Percentiles rank a stretch among this genome's conserved stretches.
These are phyloP conservation scores for Cutaneotrichosporon cyanovorans DNA, from an alignment of 1,284 basidiomycete species.

Conservation along the genomic window DNA sequence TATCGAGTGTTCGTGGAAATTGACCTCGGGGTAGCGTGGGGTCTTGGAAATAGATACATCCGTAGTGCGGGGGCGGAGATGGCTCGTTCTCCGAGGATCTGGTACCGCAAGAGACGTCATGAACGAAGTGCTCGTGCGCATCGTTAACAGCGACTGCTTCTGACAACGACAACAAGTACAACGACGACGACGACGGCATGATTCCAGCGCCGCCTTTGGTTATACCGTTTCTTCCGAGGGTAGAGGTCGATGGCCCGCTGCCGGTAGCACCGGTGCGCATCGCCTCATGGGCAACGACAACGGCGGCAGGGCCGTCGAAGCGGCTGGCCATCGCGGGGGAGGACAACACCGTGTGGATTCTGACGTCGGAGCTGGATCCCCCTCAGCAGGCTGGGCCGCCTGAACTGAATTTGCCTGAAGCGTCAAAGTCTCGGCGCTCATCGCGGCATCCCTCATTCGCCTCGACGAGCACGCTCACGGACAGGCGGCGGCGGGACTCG, in stretches of 20 bases:
- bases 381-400: constrained; percentile 1
- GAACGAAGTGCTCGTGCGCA: too few species aligned
- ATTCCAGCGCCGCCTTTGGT: constrained; percentile 14
- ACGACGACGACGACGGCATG: not conserved
- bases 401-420: constrained; percentile 2
- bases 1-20: too few species aligned
- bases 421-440: constrained; percentile 12
- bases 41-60: too few species aligned
- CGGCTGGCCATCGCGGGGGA: constrained; percentile 27
- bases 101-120: too few species aligned
- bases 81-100: too few species aligned
- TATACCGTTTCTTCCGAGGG: constrained; percentile 28
- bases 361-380: constrained; percentile 3
- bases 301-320: constrained; percentile 19
- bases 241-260: constrained; percentile 14
- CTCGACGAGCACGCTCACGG: constrained; percentile 12
- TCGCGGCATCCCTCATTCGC: constrained; percentile 16
- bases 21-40: too few species aligned
- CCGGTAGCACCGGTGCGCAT: constrained; percentile 27
- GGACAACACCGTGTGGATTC: constrained; percentile 39
- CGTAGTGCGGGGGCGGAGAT: too few species aligned
- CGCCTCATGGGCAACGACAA: constrained; percentile 24
- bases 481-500: constrained; percentile 18
- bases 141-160: too few species aligned
- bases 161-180: too few species aligned